phyloP scores from a whole-genome alignment of 73 alveolate genomes.

The Loxodes magnus region DNA sequence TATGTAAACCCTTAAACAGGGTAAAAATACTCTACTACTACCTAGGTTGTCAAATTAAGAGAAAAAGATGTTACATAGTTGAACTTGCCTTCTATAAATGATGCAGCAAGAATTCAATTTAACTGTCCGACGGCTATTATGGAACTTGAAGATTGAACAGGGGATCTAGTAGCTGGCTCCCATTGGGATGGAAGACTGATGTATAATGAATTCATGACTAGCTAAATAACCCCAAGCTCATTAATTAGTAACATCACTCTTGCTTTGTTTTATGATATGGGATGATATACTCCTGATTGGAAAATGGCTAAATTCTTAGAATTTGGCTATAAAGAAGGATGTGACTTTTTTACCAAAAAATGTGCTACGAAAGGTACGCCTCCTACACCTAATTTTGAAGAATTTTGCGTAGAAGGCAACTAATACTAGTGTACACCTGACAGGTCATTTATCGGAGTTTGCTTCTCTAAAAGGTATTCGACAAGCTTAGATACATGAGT shows the following conservation, averaged over 20 bases:
- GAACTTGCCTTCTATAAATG: too few species aligned
- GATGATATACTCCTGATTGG: conserved; percentile 29
- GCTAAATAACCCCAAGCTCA: conserved; percentile 11
- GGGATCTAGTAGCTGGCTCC: conserved; percentile 22
- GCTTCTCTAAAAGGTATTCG: too few species aligned
- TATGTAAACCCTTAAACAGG: too few species aligned
- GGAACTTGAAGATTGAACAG: conserved; percentile 31
- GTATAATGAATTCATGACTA: conserved; percentile 39
- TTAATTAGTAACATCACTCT: conserved; percentile 34
- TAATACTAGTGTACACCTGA: too few species aligned
- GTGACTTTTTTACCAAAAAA: conserved; percentile 19
- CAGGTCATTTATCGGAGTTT: too few species aligned
- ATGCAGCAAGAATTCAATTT: too few species aligned
- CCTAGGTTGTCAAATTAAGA: too few species aligned
- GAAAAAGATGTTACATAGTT: too few species aligned
- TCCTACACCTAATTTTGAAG: too few species aligned
- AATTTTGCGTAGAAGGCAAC: too few species aligned
- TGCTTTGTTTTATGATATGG: conserved; percentile 39
- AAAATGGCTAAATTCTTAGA: conserved; percentile 21
- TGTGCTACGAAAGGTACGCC: conserved; percentile 19
- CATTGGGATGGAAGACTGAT: conserved; percentile 55
- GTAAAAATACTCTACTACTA: too few species aligned
- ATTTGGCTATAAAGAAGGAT: conserved; percentile 42
- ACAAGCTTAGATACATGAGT: too few species aligned
- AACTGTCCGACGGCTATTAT: conserved; percentile 12